These are phyloP conservation scores for Patellaria atrata DNA, from an alignment of 495 filamentous ascomycete species.

Conservation along the genomic window DNA sequence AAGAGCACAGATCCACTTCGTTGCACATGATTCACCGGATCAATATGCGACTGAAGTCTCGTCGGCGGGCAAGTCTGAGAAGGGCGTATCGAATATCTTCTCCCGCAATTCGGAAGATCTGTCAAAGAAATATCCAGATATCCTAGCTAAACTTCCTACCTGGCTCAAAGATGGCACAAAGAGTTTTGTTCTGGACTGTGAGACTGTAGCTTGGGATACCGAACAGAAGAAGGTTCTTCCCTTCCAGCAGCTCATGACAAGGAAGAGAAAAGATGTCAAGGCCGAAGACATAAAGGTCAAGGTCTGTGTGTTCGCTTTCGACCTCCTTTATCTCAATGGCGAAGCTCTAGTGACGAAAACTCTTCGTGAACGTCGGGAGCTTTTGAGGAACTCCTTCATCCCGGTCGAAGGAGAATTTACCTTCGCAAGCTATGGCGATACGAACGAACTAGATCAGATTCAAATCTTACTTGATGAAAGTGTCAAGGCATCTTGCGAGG, in stretches of 20 bases:
- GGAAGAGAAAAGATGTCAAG: conserved; percentile 95
- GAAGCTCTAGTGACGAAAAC: conserved; percentile 78
- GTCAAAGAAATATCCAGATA: conserved; percentile 94
- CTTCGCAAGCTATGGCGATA: conserved; percentile 78
- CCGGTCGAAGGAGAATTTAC: conserved; percentile 77
- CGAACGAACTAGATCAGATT: conserved; percentile 83
- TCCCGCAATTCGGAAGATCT: conserved; percentile 93
- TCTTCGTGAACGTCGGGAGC: conserved; percentile 67
- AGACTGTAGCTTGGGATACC: conserved; percentile 96
- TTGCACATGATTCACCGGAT: conserved; percentile 62
- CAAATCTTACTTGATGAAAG: conserved; percentile 81
- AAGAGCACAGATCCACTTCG: conserved; percentile 92
- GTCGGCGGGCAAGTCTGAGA: conserved; percentile 40
- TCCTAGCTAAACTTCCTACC: conserved; percentile 66
- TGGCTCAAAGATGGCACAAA: conserved; percentile 85
- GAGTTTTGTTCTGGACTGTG: conserved; percentile 94
- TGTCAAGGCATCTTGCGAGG: conserved; percentile 90
- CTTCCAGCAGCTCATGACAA: conserved; percentile 95
- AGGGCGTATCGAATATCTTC: conserved; percentile 75
- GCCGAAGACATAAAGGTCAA: conserved; percentile 94
- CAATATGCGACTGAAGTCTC: conserved; percentile 41
- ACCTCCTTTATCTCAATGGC: conserved; percentile 85
- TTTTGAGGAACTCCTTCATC: conserved; percentile 59
- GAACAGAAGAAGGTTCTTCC: conserved; percentile 85
- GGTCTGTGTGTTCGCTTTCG: conserved; percentile 95